These are phyloP conservation scores for Elsinoe batatas DNA, from an alignment of 2,329 filamentous ascomycete species.

Conservation along the genomic window DNA sequence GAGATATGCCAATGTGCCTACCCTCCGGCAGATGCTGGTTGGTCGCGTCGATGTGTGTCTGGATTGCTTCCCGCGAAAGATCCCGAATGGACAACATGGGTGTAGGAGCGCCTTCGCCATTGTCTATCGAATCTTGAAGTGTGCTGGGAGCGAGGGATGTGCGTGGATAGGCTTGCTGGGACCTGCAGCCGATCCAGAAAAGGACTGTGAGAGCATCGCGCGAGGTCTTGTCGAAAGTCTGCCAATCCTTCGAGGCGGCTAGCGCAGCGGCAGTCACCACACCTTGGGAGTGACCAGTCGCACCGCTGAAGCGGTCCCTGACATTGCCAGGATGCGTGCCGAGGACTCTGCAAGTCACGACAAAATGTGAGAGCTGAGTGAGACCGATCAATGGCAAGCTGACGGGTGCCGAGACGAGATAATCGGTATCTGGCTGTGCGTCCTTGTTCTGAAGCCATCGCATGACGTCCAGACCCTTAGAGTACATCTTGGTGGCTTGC, in stretches of 20 bases:
- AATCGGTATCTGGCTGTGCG: conserved; percentile 84
- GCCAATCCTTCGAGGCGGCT: conserved; percentile 84
- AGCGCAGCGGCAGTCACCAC: conserved; percentile 88
- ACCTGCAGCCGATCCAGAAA: conserved; percentile 96
- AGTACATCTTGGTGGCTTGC: conserved; percentile 85
- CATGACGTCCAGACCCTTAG: conserved; percentile 93
- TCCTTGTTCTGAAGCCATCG: conserved; percentile 85
- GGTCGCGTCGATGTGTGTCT: conserved; percentile 92
- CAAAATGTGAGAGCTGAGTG: conserved; percentile 91
- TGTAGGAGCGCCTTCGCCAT: conserved; percentile 89
- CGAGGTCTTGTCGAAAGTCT: conserved; percentile 73
- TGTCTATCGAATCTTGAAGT: conserved; percentile 84
- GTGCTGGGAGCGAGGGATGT: conserved; percentile 87
- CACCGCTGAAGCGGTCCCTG: conserved; percentile 72
- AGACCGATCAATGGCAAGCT: conserved; percentile 93
- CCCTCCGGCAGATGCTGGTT: conserved; percentile 92
- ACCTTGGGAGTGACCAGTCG: conserved; percentile 94
- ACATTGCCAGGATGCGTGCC: conserved; percentile 84
- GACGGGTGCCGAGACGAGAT: conserved; percentile 87
- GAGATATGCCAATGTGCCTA: conserved; percentile 86
- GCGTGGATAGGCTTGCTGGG: conserved; percentile 91
- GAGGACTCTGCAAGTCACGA: conserved; percentile 83
- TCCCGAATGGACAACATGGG: conserved; percentile 98
- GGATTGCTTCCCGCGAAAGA: conserved; percentile 74
- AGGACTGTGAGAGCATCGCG: conserved; percentile 79